Base-by-base conservation (phyloP, 179 eudicot species). In the Beta macrorhiza region DNA sequence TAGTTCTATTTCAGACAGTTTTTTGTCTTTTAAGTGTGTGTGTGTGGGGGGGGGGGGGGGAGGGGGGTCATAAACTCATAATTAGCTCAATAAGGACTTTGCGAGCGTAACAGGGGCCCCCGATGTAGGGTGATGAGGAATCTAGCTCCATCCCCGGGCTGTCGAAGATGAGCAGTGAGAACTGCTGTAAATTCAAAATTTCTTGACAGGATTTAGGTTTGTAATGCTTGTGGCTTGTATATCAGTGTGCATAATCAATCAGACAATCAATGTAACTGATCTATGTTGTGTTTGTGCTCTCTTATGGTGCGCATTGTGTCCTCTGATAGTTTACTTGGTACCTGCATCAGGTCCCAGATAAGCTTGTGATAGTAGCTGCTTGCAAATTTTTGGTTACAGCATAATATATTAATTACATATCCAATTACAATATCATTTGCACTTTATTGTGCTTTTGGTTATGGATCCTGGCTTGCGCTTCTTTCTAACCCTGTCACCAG, bases 201-300 rank as follows among this genome's bases (percentile, higher is more conserved):
- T 5, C 44, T 65, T 65, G 45, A 65, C 7, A 42, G 65, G 29
- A 7, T 32, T 47, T 20, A 76, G 52, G 52, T 53, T 42, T 65
- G 44, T 59, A 9, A 71, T 72, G 57, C 68, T 57, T 9, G 59
- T 80, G 76, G 55, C 5, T 25, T 80, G 82, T 80, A 74, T 49
- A 80, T 47, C 37, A 12, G 37, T 80, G 78, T 63, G 73, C 78
- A 80, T 63, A 80, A 52, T 49, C 78, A 32, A 57, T 72, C 53
- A 49, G 42, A 37, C 42, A 37, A 37, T 37, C 42, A 37, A 49
- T 63, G 62, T 74, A 44, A 44, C 13, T 52, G 78, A 61, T 22
- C 44, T 79, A 59, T 25, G 37, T 59, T 22, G 58, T 72, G 20
- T 13, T n/a, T 3, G 44, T 29, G 45, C 69, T 65, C 17, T 29